Conservation (phyloP, 2,329 filamentous ascomycete genomes). For the Tolypocladium sp. region DNA sequence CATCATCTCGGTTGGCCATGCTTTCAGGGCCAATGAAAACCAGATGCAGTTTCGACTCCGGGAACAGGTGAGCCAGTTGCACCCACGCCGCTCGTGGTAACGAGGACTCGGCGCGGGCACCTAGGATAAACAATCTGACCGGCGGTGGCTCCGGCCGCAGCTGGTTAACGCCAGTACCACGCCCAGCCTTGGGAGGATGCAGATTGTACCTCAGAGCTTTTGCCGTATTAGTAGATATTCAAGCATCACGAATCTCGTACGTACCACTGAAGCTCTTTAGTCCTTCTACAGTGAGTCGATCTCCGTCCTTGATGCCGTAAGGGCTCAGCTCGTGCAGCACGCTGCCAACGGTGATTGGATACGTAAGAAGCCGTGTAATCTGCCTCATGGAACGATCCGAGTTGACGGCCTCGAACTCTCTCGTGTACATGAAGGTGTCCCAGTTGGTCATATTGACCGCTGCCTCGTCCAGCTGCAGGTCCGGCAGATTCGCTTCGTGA, state of each 20-base stretch:
- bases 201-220: slow-evolving; percentile 89
- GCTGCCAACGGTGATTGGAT: slow-evolving; percentile 85
- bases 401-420: slow-evolving; percentile 86
- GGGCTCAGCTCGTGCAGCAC: slow-evolving; percentile 91
- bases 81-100: slow-evolving; percentile 90
- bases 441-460: slow-evolving; percentile 97
- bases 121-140: slow-evolving; percentile 85
- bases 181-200: slow-evolving; percentile 75
- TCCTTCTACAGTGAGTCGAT: slow-evolving; percentile 76
- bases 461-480: slow-evolving; percentile 82
- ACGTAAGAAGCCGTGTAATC: slow-evolving; percentile 85
- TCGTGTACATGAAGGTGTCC: slow-evolving; percentile 92
- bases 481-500: slow-evolving; percentile 87
- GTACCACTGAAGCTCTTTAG: slow-evolving; percentile 87
- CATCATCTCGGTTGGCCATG: slow-evolving; percentile 87
- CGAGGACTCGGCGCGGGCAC: slow-evolving; percentile 94
- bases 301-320: slow-evolving; percentile 68
- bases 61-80: slow-evolving; percentile 90
- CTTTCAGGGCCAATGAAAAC: slow-evolving; percentile 94
- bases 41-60: slow-evolving; percentile 79
- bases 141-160: slow-evolving; percentile 78
- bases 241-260: slow-evolving; percentile 20
- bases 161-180: slow-evolving; percentile 64
- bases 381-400: slow-evolving; percentile 86
- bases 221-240: not conserved